Percentiles rank a stretch among this genome's conserved stretches.
phyloP scores from a whole-genome alignment of 148 eudicot species.

The Persicaria tinctoria region DNA sequence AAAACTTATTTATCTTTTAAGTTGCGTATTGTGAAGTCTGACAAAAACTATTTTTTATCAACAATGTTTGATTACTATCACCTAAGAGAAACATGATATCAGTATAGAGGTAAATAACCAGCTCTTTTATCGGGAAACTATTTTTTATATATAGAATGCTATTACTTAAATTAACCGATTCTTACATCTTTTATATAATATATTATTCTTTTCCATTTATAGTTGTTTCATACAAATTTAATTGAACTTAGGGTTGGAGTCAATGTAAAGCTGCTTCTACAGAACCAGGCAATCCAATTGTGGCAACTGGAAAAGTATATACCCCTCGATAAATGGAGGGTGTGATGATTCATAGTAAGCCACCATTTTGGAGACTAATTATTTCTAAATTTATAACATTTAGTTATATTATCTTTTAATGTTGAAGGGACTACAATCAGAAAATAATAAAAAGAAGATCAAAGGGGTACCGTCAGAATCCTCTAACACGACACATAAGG shows the following conservation, averaged over 20 bases:
- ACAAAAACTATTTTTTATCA: too few relatives aligned
- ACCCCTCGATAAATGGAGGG: neutral
- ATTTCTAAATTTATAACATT: neutral
- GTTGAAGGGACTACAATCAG: neutral
- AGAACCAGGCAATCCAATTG: neutral
- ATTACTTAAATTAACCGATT: too few relatives aligned
- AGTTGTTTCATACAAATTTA: too few relatives aligned
- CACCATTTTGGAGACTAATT: neutral
- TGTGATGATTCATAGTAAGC: neutral
- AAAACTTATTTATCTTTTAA: too few relatives aligned
- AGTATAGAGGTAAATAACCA: too few relatives aligned
- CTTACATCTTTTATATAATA: too few relatives aligned
- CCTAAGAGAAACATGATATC: too few relatives aligned
- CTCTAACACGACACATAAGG: neutral
- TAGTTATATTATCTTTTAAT: neutral
- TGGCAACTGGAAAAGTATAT: neutral
- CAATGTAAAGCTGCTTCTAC: neutral
- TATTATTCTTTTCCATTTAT: too few relatives aligned
- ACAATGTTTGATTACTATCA: too few relatives aligned
- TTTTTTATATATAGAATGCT: too few relatives aligned
- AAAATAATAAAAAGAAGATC: neutral
- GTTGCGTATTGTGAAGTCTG: too few relatives aligned
- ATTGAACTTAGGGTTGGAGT: neutral
- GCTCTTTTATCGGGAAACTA: too few relatives aligned
- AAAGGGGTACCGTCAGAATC: neutral